phyloP scores from a whole-genome alignment of 1,139 yeast species.

The Taphrina populina region DNA sequence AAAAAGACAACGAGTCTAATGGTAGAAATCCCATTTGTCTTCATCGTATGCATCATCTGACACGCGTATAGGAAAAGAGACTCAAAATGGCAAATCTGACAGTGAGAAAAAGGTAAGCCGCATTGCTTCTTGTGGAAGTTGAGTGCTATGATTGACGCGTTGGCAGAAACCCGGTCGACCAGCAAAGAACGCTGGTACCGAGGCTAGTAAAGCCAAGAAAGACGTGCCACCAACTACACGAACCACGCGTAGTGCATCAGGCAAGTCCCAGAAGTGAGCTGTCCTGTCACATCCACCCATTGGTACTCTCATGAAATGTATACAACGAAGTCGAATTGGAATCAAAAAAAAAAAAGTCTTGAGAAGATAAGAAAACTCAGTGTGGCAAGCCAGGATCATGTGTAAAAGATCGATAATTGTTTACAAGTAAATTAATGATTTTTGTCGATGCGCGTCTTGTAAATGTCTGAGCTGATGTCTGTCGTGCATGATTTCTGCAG shows the following conservation, averaged over 20 bases:
- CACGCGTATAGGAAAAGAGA: background rate
- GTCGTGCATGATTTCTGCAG: too few relatives aligned
- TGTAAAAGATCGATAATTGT: too few relatives aligned
- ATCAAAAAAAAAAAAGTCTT: too few relatives aligned
- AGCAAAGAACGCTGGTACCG: conserved; percentile 11
- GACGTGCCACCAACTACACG: conserved; percentile 30
- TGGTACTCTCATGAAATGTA: too few relatives aligned
- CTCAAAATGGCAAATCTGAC: conserved; percentile 3
- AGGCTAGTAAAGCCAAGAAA: conserved; percentile 5
- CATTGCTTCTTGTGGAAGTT: background rate
- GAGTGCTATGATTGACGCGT: background rate
- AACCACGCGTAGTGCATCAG: conserved; percentile 26
- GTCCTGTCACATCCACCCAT: too few relatives aligned
- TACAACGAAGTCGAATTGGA: too few relatives aligned
- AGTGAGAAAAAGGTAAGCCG: conserved; percentile 14
- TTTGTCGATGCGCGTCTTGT: too few relatives aligned
- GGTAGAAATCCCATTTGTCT: background rate
- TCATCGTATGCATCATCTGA: background rate
- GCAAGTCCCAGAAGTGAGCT: conserved; percentile 22
- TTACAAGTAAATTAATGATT: too few relatives aligned
- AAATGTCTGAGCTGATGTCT: too few relatives aligned
- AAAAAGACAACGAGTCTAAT: conserved; percentile 9
- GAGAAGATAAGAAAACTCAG: too few relatives aligned
- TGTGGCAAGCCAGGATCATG: too few relatives aligned
- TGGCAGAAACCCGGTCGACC: conserved; percentile 10